Evolutionary conservation across 2,329 filamentous ascomycete genomes (phyloP).

Genomic region (Apiospora phragmitis): DNA sequence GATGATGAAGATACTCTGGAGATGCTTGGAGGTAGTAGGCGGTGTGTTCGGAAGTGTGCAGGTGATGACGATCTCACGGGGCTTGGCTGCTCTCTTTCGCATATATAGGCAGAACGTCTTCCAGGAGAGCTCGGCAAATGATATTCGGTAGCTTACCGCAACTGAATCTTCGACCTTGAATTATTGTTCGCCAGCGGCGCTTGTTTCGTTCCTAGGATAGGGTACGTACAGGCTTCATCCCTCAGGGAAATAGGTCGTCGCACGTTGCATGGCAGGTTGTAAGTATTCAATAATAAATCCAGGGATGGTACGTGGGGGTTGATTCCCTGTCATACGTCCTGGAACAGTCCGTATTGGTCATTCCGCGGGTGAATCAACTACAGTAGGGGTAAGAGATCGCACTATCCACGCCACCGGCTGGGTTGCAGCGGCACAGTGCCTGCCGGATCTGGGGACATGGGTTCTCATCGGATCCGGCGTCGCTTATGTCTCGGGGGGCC

Average conservation of each 20-base stretch:
- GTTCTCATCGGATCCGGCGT: background rate
- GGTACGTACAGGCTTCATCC: too few species aligned
- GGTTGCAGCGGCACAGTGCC: background rate
- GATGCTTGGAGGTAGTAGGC: background rate
- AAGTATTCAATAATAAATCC: too few species aligned
- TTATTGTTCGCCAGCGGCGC: too few species aligned
- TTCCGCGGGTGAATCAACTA: background rate
- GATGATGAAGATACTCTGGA: fast-evolving
- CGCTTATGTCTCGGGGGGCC: background rate
- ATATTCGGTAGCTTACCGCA: too few species aligned
- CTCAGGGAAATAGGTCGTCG: too few species aligned
- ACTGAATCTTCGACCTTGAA: too few species aligned
- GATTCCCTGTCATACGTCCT: background rate
- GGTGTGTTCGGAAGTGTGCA: background rate
- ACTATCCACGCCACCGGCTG: background rate
- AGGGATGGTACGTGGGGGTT: background rate
- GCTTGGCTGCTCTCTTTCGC: background rate
- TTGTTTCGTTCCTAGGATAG: too few species aligned
- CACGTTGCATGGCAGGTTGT: too few species aligned
- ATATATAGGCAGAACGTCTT: background rate
- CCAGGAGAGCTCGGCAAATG: background rate
- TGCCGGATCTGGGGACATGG: background rate
- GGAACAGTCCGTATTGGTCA: background rate
- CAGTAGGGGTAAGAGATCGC: background rate
- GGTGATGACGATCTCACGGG: background rate